phyloP scores from a whole-genome alignment of 306 rosid species.

The Casuarina equisetifolia region DNA sequence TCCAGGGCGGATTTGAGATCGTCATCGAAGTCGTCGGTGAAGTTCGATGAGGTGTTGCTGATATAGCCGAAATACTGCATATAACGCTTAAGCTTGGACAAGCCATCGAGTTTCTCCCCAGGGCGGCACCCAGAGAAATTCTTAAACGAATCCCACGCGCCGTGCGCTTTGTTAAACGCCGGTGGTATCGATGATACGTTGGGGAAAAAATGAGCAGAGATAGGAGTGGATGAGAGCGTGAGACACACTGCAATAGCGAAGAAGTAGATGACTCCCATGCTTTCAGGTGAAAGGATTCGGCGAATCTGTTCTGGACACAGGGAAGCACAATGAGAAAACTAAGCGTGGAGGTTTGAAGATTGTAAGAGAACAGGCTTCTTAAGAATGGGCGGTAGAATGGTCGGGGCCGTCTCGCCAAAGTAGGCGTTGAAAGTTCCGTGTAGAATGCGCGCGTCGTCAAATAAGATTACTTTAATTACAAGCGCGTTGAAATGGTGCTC shows the following conservation, averaged over 20 bases:
- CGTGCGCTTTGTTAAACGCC: conserved; percentile 16
- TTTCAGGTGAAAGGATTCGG: background rate
- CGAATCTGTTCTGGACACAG: background rate
- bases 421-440: too few relatives aligned
- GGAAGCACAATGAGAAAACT: too few relatives aligned
- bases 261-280: conserved; percentile 35
- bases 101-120: conserved; percentile 49
- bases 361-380: background rate
- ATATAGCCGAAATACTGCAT: conserved; percentile 76
- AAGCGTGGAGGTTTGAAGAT: too few relatives aligned
- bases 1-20: conserved; percentile 48
- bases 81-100: conserved; percentile 64
- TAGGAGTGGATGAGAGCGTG: conserved; percentile 25
- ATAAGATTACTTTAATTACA: too few relatives aligned
- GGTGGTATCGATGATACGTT: conserved; percentile 53
- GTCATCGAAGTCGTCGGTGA: conserved; percentile 72
- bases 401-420: too few relatives aligned
- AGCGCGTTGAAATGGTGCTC: background rate
- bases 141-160: conserved; percentile 62
- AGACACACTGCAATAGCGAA: conserved; percentile 9
- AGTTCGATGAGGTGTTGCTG: conserved; percentile 36
- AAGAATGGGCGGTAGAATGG: background rate
- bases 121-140: conserved; percentile 53
- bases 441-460: too few relatives aligned
- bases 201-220: conserved; percentile 71